Percentiles rank a stretch among this genome's conserved stretches.
Conservation (phyloP, 805 yeast genomes). For the Myxozyma kluyveri region DNA sequence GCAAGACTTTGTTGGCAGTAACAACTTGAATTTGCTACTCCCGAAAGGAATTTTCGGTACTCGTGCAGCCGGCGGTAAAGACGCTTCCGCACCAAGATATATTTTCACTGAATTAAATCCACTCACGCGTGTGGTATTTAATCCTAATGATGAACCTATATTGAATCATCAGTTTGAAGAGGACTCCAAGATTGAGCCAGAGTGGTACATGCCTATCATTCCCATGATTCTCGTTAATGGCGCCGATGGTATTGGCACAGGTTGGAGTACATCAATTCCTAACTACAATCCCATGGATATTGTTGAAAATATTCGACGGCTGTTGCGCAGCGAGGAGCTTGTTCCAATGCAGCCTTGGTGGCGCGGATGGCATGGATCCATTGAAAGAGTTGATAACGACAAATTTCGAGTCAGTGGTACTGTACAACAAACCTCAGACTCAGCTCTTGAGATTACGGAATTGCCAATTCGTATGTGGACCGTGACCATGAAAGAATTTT, state of each 20-base stretch:
- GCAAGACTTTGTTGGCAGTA: slow-evolving; percentile 90
- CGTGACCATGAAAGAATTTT: slow-evolving; percentile 77
- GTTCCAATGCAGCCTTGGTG: slow-evolving; percentile 87
- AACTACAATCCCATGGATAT: slow-evolving; percentile 84
- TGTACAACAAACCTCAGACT: slow-evolving; percentile 76
- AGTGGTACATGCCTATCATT: slow-evolving; percentile 88
- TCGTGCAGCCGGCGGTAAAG: slow-evolving; percentile 95
- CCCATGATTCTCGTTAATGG: slow-evolving; percentile 97
- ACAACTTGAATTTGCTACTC: slow-evolving; percentile 75
- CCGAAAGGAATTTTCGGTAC: slow-evolving; percentile 98
- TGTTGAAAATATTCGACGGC: slow-evolving; percentile 64
- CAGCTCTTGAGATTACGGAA: slow-evolving; percentile 83
- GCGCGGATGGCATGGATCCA: slow-evolving; percentile 88
- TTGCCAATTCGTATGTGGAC: slow-evolving; percentile 94
- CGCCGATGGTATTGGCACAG: slow-evolving; percentile 97
- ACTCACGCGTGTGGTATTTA: slow-evolving; percentile 72
- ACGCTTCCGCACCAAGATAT: slow-evolving; percentile 97
- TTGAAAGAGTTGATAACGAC: slow-evolving; percentile 62
- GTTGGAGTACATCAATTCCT: slow-evolving; percentile 95
- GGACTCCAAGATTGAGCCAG: slow-evolving; percentile 91
- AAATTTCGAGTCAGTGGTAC: slow-evolving; percentile 74
- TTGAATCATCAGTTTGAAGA: slow-evolving; percentile 84
- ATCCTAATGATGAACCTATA: slow-evolving; percentile 74
- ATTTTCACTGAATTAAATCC: slow-evolving; percentile 81
- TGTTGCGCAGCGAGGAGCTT: slow-evolving; percentile 65